phyloP scores from a whole-genome alignment of 768 basidiomycete genomes.

The Pleurotus tuoliensis region DNA sequence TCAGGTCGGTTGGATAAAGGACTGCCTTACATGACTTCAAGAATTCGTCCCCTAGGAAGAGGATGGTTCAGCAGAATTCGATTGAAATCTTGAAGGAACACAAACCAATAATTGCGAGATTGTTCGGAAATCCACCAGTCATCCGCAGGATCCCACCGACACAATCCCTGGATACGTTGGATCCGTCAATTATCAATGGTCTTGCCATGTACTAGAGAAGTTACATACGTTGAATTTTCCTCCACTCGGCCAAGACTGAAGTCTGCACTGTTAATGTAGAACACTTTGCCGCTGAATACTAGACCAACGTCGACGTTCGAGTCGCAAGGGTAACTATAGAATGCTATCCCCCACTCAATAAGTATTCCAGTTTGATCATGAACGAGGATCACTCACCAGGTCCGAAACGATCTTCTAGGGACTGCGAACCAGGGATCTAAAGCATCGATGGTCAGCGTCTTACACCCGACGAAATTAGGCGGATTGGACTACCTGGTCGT shows the following conservation, averaged over 20 bases:
- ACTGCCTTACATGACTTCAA: constrained; percentile 56
- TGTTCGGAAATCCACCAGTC: constrained; percentile 39
- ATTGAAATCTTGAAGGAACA: background rate
- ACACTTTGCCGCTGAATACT: constrained; percentile 36
- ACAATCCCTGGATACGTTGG: constrained; percentile 35
- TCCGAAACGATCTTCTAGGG: constrained; percentile 36
- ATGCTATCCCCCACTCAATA: constrained; percentile 26
- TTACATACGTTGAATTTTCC: constrained; percentile 21
- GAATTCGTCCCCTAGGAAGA: constrained; percentile 49
- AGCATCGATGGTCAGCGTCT: background rate
- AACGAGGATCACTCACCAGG: constrained; percentile 23
- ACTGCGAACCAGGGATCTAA: constrained; percentile 48
- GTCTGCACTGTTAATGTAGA: constrained; percentile 42
- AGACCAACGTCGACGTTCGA: constrained; percentile 33
- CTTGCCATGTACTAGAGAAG: no score
- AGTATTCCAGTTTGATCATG: background rate
- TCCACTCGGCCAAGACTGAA: constrained; percentile 48
- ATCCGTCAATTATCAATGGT: background rate
- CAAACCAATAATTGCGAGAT: constrained; percentile 57
- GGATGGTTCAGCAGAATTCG: background rate
- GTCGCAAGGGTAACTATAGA: constrained; percentile 55
- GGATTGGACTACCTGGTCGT: constrained; percentile 30
- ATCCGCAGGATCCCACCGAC: constrained; percentile 52
- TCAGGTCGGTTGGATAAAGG: background rate
- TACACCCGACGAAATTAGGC: background rate